A percentile compares a stretch with the other conserved stretches of the same genome.
Conservation (phyloP, 768 basidiomycete genomes). For the Russula abietina region DNA sequence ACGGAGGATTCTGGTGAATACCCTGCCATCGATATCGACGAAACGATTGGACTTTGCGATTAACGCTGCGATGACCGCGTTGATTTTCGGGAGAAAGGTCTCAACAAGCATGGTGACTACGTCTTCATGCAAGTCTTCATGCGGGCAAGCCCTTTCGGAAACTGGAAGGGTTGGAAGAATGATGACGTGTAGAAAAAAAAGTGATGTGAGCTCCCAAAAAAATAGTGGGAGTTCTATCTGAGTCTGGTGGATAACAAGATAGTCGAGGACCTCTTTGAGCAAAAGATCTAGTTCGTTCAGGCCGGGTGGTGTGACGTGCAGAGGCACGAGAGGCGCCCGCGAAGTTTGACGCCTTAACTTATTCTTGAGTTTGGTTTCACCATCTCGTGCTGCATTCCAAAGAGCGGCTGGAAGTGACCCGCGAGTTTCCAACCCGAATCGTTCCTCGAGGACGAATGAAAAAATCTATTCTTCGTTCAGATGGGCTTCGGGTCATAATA, state of each 20-base stretch:
- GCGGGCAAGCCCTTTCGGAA: constrained; percentile 22
- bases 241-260: constrained; percentile 4
- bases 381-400: constrained; percentile 24
- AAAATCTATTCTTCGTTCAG: constrained; percentile 39
- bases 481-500: not conserved
- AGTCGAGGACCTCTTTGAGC: constrained; percentile 8
- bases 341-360: not conserved
- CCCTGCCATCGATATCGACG: constrained; percentile 49
- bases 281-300: not conserved
- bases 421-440: constrained; percentile 26
- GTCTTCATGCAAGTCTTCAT: constrained; percentile 27
- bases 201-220: constrained; percentile 15
- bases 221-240: not conserved
- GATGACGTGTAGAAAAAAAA: constrained; percentile 21
- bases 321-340: constrained; percentile 5
- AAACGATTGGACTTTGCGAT: constrained; percentile 26
- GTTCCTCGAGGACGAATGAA: constrained; percentile 47
- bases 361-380: constrained; percentile 19
- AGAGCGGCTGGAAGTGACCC: constrained; percentile 14
- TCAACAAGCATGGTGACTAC: constrained; percentile 33
- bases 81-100: constrained; percentile 39
- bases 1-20: constrained; percentile 44
- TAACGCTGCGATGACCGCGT: constrained; percentile 30
- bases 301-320: not conserved
- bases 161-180: constrained; percentile 23